phyloP scores from a whole-genome alignment of 2,329 filamentous ascomycete genomes.

The Macrophomina tecta region DNA sequence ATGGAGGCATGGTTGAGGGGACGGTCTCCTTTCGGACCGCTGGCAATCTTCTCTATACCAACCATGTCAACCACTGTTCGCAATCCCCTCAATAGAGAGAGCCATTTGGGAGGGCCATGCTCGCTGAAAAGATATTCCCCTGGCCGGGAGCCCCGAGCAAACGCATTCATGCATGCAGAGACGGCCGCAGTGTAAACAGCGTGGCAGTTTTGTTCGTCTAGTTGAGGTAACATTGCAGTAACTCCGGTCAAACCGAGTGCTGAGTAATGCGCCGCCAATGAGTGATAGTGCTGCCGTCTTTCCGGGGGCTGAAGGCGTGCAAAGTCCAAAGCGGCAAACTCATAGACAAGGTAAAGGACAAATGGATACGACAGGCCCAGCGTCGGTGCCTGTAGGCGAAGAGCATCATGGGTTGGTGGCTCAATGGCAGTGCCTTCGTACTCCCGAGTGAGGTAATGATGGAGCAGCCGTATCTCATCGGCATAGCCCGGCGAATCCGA shows the following conservation, averaged over 20 bases:
- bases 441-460: conserved; percentile 3
- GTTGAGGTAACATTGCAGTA: not conserved
- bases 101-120: not conserved
- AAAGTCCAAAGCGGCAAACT: conserved; percentile 3
- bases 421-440: not conserved
- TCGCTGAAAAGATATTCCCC: conserved; percentile 13
- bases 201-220: not conserved
- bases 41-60: not conserved
- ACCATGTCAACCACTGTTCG: not conserved
- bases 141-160: not conserved
- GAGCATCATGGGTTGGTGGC: not conserved
- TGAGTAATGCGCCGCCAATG: not conserved
- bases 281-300: not conserved
- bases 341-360: conserved; percentile 1
- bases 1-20: not conserved
- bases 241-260: not conserved
- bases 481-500: not conserved
- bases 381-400: not conserved
- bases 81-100: not conserved
- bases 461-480: not conserved
- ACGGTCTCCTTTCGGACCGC: not conserved
- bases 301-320: not conserved
- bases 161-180: conserved; percentile 6
- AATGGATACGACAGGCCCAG: conserved; percentile 3
- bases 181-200: conserved; percentile 3